Percentiles rank a stretch among this genome's conserved stretches.
These are phyloP conservation scores for Xylaria polymorpha DNA, from an alignment of 2,329 filamentous ascomycete genomes.

Conservation along the genomic window DNA sequence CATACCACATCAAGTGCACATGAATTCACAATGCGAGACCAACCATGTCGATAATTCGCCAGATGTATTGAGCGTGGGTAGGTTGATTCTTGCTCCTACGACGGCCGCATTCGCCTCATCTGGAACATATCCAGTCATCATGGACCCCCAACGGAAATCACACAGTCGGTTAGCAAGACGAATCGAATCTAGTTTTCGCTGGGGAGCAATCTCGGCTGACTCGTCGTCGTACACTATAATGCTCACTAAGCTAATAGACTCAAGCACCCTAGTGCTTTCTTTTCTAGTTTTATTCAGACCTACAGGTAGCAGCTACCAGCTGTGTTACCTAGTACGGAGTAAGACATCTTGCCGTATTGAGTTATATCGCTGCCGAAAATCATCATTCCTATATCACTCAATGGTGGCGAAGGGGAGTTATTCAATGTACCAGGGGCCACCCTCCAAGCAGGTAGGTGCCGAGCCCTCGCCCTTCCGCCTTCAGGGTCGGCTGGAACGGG, in stretches of 20 bases:
- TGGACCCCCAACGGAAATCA: background rate
- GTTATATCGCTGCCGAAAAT: conserved; percentile 1
- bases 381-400: conserved; percentile 8
- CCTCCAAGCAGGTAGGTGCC: conserved; percentile 5
- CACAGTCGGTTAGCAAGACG: conserved; percentile 31
- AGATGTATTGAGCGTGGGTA: background rate
- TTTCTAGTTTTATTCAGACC: conserved; percentile 10
- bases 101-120: background rate
- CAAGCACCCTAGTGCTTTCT: background rate
- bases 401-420: background rate
- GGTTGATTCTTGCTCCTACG: background rate
- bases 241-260: conserved; percentile 20
- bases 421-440: conserved; percentile 7
- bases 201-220: conserved; percentile 34
- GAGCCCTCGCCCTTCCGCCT: conserved; percentile 14
- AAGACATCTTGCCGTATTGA: conserved; percentile 15
- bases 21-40: conserved; percentile 19
- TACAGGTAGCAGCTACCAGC: background rate
- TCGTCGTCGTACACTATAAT: conserved; percentile 30
- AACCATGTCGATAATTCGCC: conserved; percentile 14
- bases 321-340: conserved; percentile 20
- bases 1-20: conserved; percentile 26
- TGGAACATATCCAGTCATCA: conserved; percentile 19
- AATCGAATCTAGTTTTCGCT: conserved; percentile 28
- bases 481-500: conserved; percentile 2